These are phyloP conservation scores for Aureobasidium sp. DNA, from an alignment of 2,329 filamentous ascomycete species.

Conservation along the genomic window DNA sequence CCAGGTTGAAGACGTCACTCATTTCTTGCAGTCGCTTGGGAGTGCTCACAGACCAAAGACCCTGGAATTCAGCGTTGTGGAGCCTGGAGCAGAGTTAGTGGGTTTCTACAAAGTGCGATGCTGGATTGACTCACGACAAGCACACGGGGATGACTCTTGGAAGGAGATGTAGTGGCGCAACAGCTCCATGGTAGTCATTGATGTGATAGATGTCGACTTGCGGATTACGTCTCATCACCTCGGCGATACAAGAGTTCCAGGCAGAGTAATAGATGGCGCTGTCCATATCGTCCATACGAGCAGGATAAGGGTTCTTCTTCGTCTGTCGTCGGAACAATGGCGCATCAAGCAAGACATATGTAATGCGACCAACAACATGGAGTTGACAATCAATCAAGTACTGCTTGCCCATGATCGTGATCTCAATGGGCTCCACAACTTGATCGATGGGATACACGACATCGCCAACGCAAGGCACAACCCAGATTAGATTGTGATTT, in stretches of 20 bases:
- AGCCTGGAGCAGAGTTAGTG: conserved; percentile 37
- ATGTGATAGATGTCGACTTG: conserved; percentile 59
- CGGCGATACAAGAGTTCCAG: conserved; percentile 64
- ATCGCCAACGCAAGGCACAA: conserved; percentile 49
- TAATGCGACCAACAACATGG: conserved; percentile 57
- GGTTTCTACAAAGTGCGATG: too few relatives aligned
- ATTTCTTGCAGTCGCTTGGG: conserved; percentile 56
- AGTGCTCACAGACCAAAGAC: conserved; percentile 60
- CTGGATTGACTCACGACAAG: conserved; percentile 26
- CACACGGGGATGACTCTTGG: conserved; percentile 56
- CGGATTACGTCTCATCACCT: conserved; percentile 59
- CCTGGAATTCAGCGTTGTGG: conserved; percentile 64
- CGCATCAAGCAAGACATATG: conserved; percentile 60
- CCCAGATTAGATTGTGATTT: conserved; percentile 58
- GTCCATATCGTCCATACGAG: conserved; percentile 63
- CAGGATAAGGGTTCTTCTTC: conserved; percentile 56
- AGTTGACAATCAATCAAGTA: conserved; percentile 60
- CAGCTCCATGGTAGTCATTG: conserved; percentile 58
- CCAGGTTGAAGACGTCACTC: conserved; percentile 57
- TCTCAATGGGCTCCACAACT: conserved; percentile 53
- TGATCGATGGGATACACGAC: conserved; percentile 57
- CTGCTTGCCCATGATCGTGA: conserved; percentile 53
- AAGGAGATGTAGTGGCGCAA: conserved; percentile 58
- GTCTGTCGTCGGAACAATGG: conserved; percentile 60
- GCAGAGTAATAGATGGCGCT: conserved; percentile 62